Evolutionary conservation across 2,329 filamentous ascomycete genomes (phyloP), one percentile per base, ranked within the genome.

Genomic region (Metarhizium sp.): DNA sequence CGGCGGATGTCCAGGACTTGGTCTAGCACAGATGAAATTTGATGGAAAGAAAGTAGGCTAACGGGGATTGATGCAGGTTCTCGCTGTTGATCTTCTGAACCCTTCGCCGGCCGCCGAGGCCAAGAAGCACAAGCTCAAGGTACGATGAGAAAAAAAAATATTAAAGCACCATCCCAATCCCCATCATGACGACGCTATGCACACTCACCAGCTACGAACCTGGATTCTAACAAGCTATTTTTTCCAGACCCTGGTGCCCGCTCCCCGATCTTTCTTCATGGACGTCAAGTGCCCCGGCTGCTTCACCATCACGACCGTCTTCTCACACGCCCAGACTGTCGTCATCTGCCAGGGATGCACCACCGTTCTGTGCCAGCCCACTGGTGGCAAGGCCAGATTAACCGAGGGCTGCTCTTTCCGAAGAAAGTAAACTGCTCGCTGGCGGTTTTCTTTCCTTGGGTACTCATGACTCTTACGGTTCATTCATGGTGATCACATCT

Each of bases 121-220:
- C 74, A 90, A 91, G 83, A 97, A 97, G 89, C 94, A 99, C 90
- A 99, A 99, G 90, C 90, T 99, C 78, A 99, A 99, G 91, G 91
- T 96, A 90, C 66, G 67, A 65, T 58, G 49, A 36, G 50, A 52
- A 58, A 43, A 42, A 59, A 58, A 43, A 42, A 59, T 43, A 20
- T 36, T 42, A 20, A 50, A 38, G 45, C 48, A 60, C 51, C 38
- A 34, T 58, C 10, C 36, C 56, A 56, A 59, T 54, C 55, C 56
- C 54, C 58, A 5, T 42, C 52, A 58, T 59, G 56, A 60, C 46
- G 43, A 25, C 29, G 25, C 57, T 30, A 32, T 10, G 38, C 49
- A 38, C 52, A 43, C 18, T 25, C 25, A 25, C 32, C 48, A 50
- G 25, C 50, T 11, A 42, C 16, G 11, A 57, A 40, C 32, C 4